Evolutionary conservation across 345 rosid genomes (phyloP).

Genomic region (Rhizophora mangle): DNA sequence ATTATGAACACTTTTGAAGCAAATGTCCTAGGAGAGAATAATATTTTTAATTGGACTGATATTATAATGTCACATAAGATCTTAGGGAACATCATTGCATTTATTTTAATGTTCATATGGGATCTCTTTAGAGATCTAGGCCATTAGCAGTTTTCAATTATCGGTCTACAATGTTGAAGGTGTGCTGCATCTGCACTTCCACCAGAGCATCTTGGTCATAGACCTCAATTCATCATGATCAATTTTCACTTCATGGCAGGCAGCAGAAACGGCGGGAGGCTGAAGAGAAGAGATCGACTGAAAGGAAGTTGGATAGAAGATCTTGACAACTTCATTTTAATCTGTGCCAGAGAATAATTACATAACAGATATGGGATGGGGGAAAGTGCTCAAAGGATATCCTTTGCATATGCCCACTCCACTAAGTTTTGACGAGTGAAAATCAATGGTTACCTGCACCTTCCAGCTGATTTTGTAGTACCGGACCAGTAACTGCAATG

Average conservation of each 20-base stretch:
- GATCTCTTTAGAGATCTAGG: too few species aligned
- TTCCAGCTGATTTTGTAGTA: neutral
- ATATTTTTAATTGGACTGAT: too few species aligned
- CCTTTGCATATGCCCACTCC: neutral
- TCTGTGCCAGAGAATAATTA: neutral
- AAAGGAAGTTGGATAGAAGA: conserved; percentile 69
- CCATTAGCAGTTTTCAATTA: too few species aligned
- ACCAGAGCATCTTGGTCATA: too few species aligned
- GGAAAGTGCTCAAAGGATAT: neutral
- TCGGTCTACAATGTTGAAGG: too few species aligned
- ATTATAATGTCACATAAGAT: too few species aligned
- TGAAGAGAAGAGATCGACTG: conserved; percentile 72
- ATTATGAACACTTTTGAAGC: too few species aligned
- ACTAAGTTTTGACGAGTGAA: neutral
- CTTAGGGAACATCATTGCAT: too few species aligned
- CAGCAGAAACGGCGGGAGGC: conserved; percentile 85
- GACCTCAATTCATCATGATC: neutral
- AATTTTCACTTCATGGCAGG: conserved; percentile 35
- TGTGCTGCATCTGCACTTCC: too few species aligned
- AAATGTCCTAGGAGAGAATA: too few species aligned
- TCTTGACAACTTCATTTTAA: conserved; percentile 34
- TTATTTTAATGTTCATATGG: too few species aligned
- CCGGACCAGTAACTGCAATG: neutral
- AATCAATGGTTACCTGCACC: neutral
- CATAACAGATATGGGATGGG: neutral